These are phyloP conservation scores for Prinsepia uniflora DNA, from an alignment of 306 rosid species.

Conservation along the genomic window DNA sequence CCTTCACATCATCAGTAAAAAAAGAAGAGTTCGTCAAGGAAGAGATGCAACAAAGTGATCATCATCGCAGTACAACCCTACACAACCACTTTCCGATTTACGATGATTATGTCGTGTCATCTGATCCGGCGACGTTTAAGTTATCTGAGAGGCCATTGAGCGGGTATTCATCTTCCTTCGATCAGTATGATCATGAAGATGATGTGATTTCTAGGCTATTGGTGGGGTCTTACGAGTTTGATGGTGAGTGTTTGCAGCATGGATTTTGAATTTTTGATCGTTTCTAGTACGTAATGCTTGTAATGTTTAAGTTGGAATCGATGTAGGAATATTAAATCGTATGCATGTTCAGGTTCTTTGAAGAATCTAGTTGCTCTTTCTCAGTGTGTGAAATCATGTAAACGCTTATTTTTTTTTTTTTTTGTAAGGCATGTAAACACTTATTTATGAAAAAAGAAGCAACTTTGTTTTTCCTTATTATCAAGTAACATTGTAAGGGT, in stretches of 20 bases:
- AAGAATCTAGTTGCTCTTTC: neutral
- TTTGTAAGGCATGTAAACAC: too few relatives aligned
- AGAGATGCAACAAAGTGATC: constrained; percentile 3
- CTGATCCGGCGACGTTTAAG: neutral
- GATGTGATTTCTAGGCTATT: neutral
- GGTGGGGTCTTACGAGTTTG: neutral
- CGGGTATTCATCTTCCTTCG: neutral
- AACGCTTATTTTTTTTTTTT: neutral
- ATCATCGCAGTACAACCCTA: neutral
- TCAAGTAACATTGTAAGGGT: too few relatives aligned
- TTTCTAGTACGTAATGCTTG: neutral
- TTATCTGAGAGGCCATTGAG: neutral
- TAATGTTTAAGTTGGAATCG: neutral
- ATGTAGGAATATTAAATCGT: neutral
- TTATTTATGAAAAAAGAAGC: neutral
- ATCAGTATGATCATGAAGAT: neutral
- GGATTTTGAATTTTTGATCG: constrained; percentile 1
- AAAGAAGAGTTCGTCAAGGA: neutral
- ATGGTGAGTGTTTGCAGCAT: neutral
- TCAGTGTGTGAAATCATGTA: neutral
- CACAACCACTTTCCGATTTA: neutral
- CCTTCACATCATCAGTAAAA: neutral
- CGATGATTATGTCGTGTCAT: neutral
- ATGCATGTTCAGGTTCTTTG: neutral
- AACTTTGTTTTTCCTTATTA: neutral